phyloP scores from a whole-genome alignment of 805 yeast species.

The Candida nitratophila region DNA sequence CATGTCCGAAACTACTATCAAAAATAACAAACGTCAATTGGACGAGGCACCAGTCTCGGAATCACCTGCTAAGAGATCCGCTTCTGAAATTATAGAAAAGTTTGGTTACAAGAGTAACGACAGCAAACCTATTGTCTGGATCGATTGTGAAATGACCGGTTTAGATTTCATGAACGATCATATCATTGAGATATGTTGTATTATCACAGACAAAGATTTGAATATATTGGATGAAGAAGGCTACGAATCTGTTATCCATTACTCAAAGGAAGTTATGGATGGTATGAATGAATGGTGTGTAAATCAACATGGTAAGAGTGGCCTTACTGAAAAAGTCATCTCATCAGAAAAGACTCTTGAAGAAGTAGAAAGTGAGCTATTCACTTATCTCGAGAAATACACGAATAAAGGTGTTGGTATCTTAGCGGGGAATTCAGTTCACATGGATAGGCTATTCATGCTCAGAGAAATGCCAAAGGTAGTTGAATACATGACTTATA shows the following conservation, averaged over 20 bases:
- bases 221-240: slow-evolving; percentile 63
- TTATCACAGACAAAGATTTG: slow-evolving; percentile 79
- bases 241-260: slow-evolving; percentile 76
- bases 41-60: neutral
- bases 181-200: slow-evolving; percentile 87
- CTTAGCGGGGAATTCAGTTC: slow-evolving; percentile 87
- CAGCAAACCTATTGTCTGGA: slow-evolving; percentile 64
- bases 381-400: slow-evolving; percentile 50
- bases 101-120: slow-evolving; percentile 3
- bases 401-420: slow-evolving; percentile 56
- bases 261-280: slow-evolving; percentile 52
- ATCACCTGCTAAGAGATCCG: neutral
- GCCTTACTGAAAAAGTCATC: slow-evolving; percentile 68
- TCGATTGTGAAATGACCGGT: slow-evolving; percentile 99
- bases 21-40: neutral
- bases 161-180: slow-evolving; percentile 71
- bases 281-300: slow-evolving; percentile 87
- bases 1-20: neutral
- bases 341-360: slow-evolving; percentile 44
- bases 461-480: slow-evolving; percentile 75
- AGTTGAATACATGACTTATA: slow-evolving; percentile 53
- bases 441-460: slow-evolving; percentile 85
- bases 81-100: neutral
- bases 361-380: slow-evolving; percentile 60
- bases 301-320: slow-evolving; percentile 69